phyloP scores from a whole-genome alignment of 306 rosid genomes.

The Luffa acutangula region DNA sequence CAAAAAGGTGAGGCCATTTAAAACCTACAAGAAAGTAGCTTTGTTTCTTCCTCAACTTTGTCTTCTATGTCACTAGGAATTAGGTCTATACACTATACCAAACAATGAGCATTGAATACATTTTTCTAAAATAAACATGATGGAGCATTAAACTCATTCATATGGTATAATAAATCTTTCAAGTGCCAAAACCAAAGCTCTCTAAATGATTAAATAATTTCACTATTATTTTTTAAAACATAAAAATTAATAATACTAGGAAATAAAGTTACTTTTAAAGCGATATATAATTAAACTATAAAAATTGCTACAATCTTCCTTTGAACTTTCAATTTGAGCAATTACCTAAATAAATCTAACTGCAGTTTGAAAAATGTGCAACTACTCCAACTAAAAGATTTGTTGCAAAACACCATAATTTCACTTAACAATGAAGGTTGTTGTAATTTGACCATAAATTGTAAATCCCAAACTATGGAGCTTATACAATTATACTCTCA shows the following conservation, averaged over 20 bases:
- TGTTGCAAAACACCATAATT: not conserved
- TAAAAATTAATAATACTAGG: not conserved
- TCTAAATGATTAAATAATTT: not conserved
- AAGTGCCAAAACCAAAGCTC: not conserved
- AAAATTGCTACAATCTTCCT: not conserved
- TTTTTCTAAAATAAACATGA: not conserved
- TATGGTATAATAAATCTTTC: not conserved
- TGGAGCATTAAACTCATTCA: not conserved
- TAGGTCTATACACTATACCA: not conserved
- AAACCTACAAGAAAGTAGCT: not conserved
- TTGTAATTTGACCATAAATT: not conserved
- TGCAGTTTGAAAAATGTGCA: not conserved
- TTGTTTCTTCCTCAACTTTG: slow-evolving; percentile 2
- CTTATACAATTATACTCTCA: not conserved
- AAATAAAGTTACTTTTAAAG: too few species aligned
- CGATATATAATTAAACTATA: not conserved
- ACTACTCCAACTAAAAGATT: not conserved
- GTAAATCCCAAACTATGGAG: not conserved
- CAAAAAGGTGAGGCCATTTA: not conserved
- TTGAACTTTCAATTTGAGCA: not conserved
- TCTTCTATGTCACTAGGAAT: not conserved
- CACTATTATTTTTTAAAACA: not conserved
- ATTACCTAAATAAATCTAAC: not conserved
- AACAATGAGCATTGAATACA: not conserved
- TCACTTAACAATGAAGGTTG: not conserved